Conservation (phyloP, 768 basidiomycete genomes). For the Favolaschia claudopus region DNA sequence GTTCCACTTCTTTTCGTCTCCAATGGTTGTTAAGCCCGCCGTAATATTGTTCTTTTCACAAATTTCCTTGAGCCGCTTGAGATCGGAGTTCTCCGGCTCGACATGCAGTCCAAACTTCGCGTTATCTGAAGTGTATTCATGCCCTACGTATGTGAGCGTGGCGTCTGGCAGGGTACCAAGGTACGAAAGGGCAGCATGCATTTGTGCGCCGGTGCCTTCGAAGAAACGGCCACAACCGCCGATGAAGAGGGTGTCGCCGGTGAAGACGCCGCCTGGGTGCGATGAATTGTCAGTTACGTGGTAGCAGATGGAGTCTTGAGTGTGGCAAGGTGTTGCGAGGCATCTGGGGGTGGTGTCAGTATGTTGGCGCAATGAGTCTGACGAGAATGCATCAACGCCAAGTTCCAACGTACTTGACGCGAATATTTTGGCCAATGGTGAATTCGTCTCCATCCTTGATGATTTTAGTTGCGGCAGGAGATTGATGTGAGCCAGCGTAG, state of each 20-base stretch:
- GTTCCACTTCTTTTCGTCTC: conserved; percentile 95
- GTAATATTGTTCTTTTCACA: conserved; percentile 67
- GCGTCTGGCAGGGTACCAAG: conserved; percentile 78
- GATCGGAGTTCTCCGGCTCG: conserved; percentile 64
- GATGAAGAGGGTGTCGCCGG: conserved; percentile 92
- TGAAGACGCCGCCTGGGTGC: conserved; percentile 84
- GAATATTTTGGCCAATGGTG: conserved; percentile 68
- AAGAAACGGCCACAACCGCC: conserved; percentile 95
- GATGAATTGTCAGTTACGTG: conserved; percentile 65
- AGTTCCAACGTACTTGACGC: conserved; percentile 55
- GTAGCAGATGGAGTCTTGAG: conserved; percentile 96
- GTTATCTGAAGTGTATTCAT: conserved; percentile 88
- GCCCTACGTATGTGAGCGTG: conserved; percentile 87
- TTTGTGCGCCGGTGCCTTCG: conserved; percentile 81
- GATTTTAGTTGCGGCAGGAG: conserved; percentile 70
- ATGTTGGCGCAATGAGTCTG: conserved; percentile 9
- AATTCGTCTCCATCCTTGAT: conserved; percentile 88
- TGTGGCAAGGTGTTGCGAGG: conserved; percentile 91
- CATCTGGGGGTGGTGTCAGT: conserved; percentile 71
- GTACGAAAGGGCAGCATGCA: conserved; percentile 78
- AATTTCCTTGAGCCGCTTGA: conserved; percentile 66
- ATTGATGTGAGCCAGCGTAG: conserved; percentile 83
- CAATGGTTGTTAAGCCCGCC: conserved; percentile 87
- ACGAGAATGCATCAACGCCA: conserved; percentile 10
- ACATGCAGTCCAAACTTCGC: conserved; percentile 74